Percentiles rank a stretch among this genome's conserved stretches.
Conservation (phyloP, 1,284 basidiomycete genomes). For the Ceratorhiza oryzae-sativae region DNA sequence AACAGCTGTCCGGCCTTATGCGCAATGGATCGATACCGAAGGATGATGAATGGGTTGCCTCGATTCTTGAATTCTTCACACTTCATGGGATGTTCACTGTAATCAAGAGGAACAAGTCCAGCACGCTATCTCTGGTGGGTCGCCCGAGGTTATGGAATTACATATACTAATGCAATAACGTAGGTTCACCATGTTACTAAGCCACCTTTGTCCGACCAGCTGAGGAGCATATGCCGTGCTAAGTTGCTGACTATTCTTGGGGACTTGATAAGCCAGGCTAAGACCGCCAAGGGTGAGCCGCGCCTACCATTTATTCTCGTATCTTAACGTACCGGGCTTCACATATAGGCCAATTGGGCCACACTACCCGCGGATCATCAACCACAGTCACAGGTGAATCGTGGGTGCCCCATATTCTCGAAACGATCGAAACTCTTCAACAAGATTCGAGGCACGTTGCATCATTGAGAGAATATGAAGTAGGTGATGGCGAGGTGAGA, state of each 20-base stretch:
- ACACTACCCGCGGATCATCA: constrained; percentile 55
- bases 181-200: constrained; percentile 70
- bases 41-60: constrained; percentile 76
- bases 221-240: constrained; percentile 69
- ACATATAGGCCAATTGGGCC: constrained; percentile 6
- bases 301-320: background rate
- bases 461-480: constrained; percentile 63
- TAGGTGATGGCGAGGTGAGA: constrained; percentile 61
- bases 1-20: constrained; percentile 82
- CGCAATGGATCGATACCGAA: constrained; percentile 85
- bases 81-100: constrained; percentile 82
- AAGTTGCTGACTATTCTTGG: constrained; percentile 76
- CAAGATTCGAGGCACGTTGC: constrained; percentile 74
- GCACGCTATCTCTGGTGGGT: constrained; percentile 65
- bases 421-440: constrained; percentile 66
- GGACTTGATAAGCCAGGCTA: constrained; percentile 73
- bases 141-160: constrained; percentile 42
- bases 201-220: constrained; percentile 75
- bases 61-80: constrained; percentile 81
- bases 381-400: constrained; percentile 75
- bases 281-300: constrained; percentile 59
- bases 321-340: constrained; percentile 36
- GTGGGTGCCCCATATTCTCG: constrained; percentile 78
- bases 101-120: constrained; percentile 76
- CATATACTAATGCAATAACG: background rate